Evolutionary conservation across 345 rosid species (phyloP), one percentile per base, ranked within the genome.

Genomic region (Corchorus capsularis): DNA sequence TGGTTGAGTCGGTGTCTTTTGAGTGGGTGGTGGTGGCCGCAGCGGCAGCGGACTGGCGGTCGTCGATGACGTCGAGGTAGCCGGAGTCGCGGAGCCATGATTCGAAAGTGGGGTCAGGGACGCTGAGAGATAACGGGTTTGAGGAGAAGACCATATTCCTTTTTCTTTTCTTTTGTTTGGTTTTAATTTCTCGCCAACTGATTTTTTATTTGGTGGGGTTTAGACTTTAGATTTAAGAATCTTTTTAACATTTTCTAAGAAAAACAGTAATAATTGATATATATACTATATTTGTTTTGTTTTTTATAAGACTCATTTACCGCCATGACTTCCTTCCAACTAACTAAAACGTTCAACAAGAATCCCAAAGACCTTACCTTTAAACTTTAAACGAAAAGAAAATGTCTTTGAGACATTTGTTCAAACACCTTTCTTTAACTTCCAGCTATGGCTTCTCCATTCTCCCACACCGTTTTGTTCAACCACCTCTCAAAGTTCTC

Each of bases 41-140:
- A 4, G 84, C 1, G 32, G 92, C 71, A 45, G 90, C 82, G 60
- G 87, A 73, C 45, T 76, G 79, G 43, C 82, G 89, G 37, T 88
- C 88, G 87, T 93, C 92, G 78, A 92, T 85, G 69, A 95, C 68
- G 82, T 95, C 94, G 63, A 95, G 97, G 86, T 93, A 92, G 89
- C 98, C 98, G 82, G 96, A 89, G 80, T 93, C 99, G 2, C 99
- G 97, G 78, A 85, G 93, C 93, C 99, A 96, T 39, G 97, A 85
- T 64, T 96, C 96, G 87, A 96, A 89, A 64, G 91, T 88, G 6
- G 93, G 83, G 80, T 96, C 96, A 0, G 96, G 91, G 2, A 92
- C 88, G 87, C 88, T 87, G 3, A 92, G 87, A 16, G 98, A 89
- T 19, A 93, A 82, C 13, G 97, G 99, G 73, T 90, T 83, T 11